Evolutionary conservation across 371 early-diverging fungal species (phyloP).

Genomic region (Mortierella sp.): DNA sequence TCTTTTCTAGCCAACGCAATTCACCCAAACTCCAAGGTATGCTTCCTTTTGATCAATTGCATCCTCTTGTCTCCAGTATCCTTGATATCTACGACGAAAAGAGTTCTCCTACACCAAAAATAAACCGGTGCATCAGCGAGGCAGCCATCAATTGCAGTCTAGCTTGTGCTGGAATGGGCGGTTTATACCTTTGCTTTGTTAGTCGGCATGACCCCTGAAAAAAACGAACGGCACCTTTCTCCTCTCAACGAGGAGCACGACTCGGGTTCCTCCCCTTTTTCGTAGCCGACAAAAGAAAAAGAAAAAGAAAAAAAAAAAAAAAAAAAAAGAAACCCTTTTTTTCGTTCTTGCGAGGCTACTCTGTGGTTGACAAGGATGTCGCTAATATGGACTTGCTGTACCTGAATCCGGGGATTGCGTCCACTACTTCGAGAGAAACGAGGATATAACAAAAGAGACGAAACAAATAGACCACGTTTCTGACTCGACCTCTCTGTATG

Average conservation of each 20-base stretch:
- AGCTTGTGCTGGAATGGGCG: neutral
- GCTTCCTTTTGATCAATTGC: neutral
- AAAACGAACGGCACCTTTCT: neutral
- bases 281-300: too few relatives aligned
- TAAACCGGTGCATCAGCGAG: neutral
- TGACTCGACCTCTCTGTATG: neutral
- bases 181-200: too few relatives aligned
- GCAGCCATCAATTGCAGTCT: neutral
- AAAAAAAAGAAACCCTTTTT: neutral
- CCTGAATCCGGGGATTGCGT: neutral
- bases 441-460: neutral
- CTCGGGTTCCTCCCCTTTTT: too few relatives aligned
- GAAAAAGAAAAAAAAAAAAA: too few relatives aligned
- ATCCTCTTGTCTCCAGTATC: neutral
- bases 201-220: too few relatives aligned
- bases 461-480: neutral
- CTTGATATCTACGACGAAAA: neutral
- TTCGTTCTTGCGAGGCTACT: neutral
- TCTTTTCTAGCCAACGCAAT: conserved; percentile 1
- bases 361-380: neutral
- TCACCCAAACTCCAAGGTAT: conserved; percentile 35
- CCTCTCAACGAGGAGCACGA: too few relatives aligned
- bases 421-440: neutral
- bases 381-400: neutral
- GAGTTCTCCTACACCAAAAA: too few relatives aligned